A percentile compares a stretch with the other conserved stretches of the same genome.
Evolutionary conservation across 768 basidiomycete species (phyloP).

Genomic region (Candolleomyces aberdarensis): DNA sequence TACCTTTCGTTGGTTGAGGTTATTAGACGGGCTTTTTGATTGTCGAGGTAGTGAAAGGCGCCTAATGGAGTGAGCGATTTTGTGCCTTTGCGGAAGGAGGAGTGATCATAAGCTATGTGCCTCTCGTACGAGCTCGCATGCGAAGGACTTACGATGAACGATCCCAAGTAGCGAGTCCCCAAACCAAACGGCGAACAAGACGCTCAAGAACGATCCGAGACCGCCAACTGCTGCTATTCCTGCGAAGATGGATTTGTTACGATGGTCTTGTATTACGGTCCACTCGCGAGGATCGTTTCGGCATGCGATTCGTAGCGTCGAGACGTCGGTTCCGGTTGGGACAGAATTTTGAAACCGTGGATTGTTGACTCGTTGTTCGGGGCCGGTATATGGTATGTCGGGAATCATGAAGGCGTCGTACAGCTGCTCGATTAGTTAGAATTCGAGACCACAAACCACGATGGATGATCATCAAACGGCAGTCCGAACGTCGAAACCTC

Average conservation of each 20-base stretch:
- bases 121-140: neutral
- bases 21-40: neutral
- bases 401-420: constrained; percentile 11
- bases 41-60: neutral
- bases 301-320: constrained; percentile 14
- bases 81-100: neutral
- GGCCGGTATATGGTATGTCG: constrained; percentile 5
- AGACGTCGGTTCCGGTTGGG: constrained; percentile 4
- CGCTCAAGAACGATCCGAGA: constrained; percentile 20
- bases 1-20: neutral
- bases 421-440: constrained; percentile 1
- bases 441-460: neutral
- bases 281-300: constrained; percentile 11
- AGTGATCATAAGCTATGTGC: neutral
- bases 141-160: constrained; percentile 14
- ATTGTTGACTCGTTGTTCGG: constrained; percentile 6
- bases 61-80: neutral
- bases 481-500: constrained; percentile 12
- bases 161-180: constrained; percentile 16
- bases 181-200: constrained; percentile 17
- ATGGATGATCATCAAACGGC: constrained; percentile 6
- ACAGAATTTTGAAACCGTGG: no score
- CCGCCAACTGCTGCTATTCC: constrained; percentile 22
- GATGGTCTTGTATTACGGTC: constrained; percentile 13
- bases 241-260: constrained; percentile 14